Evolutionary conservation across 805 yeast genomes (phyloP).

Genomic region (Wickerhamiella occidentalis): DNA sequence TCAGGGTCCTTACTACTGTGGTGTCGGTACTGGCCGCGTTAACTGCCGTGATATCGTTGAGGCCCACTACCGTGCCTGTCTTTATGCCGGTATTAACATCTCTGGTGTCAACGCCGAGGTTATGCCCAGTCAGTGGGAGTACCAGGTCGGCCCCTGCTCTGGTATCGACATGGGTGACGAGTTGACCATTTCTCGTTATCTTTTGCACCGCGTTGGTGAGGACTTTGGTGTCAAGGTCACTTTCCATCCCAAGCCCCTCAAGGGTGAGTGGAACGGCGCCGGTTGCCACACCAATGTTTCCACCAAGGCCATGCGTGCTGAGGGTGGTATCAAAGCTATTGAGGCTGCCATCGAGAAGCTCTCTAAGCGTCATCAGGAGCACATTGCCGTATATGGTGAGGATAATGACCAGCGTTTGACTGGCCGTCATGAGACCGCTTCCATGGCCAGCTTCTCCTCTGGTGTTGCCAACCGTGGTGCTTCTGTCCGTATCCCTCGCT

Average conservation of each 20-base stretch:
- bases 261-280: constrained; percentile 99
- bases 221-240: constrained; percentile 98
- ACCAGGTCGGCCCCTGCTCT: constrained; percentile 96
- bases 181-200: constrained; percentile 90
- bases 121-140: constrained; percentile 99
- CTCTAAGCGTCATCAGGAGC: constrained; percentile 93
- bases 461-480: constrained; percentile 99
- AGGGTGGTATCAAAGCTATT: constrained; percentile 93
- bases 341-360: constrained; percentile 88
- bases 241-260: constrained; percentile 97
- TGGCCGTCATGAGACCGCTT: constrained; percentile 97
- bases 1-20: constrained; percentile 99
- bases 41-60: constrained; percentile 96
- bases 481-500: constrained; percentile 95
- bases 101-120: constrained; percentile 99
- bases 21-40: constrained; percentile 98
- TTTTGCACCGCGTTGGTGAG: constrained; percentile 90
- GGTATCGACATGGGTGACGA: constrained; percentile 97
- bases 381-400: constrained; percentile 86
- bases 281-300: constrained; percentile 99
- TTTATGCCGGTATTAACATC: constrained; percentile 78
- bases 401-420: constrained; percentile 94
- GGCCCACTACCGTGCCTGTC: constrained; percentile 98
- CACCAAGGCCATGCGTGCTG: constrained; percentile 76
- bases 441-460: constrained; percentile 76